Evolutionary conservation across 768 basidiomycete genomes (phyloP).

Genomic region (Lactarius hatsudake): DNA sequence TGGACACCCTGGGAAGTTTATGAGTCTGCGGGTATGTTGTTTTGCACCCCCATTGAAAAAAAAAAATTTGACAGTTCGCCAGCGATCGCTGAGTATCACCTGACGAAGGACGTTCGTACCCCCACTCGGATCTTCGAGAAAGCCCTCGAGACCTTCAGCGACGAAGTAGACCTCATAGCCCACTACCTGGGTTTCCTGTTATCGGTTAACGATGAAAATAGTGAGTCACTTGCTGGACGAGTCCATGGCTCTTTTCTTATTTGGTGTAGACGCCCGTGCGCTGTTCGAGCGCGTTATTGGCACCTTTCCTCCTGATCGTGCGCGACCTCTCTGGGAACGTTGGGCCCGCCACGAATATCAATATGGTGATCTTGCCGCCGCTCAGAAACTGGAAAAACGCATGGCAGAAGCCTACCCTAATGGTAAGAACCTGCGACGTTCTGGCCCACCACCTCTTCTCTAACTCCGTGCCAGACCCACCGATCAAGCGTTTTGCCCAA

Average conservation of each 20-base stretch:
- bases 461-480: conserved; percentile 58
- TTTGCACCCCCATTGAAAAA: neutral
- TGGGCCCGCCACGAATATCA: conserved; percentile 96
- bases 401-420: conserved; percentile 85
- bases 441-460: neutral
- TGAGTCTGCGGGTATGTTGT: conserved; percentile 77
- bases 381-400: conserved; percentile 85
- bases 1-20: conserved; percentile 90
- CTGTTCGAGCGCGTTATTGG: conserved; percentile 87
- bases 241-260: conserved; percentile 19
- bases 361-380: conserved; percentile 87
- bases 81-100: conserved; percentile 96
- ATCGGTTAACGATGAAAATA: conserved; percentile 92
- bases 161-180: conserved; percentile 81
- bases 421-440: conserved; percentile 45
- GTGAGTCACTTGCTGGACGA: conserved; percentile 41
- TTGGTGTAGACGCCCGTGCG: conserved; percentile 79
- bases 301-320: conserved; percentile 73
- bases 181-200: conserved; percentile 92
- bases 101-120: conserved; percentile 71
- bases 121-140: conserved; percentile 93
- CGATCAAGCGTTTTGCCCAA: conserved; percentile 89
- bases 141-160: conserved; percentile 78
- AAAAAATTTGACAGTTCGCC: conserved; percentile 19
- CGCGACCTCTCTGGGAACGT: conserved; percentile 88